phyloP scores from a whole-genome alignment of 106 monocot species.

The Dendrobium chrysotoxum region DNA sequence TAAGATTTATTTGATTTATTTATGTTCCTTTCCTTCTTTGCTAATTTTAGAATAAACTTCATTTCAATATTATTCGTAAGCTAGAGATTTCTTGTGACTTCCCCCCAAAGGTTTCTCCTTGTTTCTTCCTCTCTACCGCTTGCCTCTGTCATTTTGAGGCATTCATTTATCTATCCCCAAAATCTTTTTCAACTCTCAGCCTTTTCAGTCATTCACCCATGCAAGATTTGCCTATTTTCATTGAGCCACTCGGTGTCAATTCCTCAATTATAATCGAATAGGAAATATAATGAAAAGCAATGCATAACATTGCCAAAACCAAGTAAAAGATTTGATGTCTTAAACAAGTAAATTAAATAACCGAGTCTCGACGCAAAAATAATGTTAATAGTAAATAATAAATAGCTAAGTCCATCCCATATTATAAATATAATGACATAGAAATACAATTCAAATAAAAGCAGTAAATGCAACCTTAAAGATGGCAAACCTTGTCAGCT shows the following conservation, averaged over 20 bases:
- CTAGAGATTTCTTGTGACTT: too few relatives aligned
- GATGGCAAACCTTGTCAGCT: constrained; percentile 76
- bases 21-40: too few relatives aligned
- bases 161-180: too few relatives aligned
- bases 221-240: not conserved
- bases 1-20: too few relatives aligned
- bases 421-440: not conserved
- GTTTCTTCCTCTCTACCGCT: too few relatives aligned
- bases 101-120: too few relatives aligned
- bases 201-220: not conserved
- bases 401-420: not conserved
- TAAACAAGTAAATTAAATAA: not conserved
- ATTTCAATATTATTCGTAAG: too few relatives aligned
- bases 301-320: not conserved
- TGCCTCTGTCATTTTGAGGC: too few relatives aligned
- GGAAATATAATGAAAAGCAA: not conserved
- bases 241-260: not conserved
- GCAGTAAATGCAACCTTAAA: not conserved
- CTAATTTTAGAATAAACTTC: too few relatives aligned
- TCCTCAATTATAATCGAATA: not conserved
- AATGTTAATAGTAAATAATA: not conserved
- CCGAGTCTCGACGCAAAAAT: not conserved
- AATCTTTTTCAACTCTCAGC: not conserved
- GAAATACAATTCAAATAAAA: not conserved
- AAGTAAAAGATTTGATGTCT: not conserved